phyloP scores from a whole-genome alignment of 345 rosid genomes.

The Iberis pinnata region DNA sequence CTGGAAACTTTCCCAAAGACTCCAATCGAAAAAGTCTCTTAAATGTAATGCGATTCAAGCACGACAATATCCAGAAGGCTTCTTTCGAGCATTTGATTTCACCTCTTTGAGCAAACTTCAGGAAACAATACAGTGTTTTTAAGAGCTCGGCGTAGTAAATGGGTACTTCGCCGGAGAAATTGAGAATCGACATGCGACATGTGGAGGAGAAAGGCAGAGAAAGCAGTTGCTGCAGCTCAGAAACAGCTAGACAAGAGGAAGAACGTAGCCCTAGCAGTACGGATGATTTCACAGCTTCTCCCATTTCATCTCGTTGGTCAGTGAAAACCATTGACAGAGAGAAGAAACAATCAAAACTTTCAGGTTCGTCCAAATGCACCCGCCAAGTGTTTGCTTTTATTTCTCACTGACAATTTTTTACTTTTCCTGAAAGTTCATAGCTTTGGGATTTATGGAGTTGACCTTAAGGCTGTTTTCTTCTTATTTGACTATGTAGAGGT shows the following conservation, averaged over 20 bases:
- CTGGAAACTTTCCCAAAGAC: not conserved
- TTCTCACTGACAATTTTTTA: conserved; percentile 9
- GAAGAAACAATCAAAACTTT: conserved; percentile 36
- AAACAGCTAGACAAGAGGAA: conserved; percentile 63
- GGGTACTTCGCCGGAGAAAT: conserved; percentile 31
- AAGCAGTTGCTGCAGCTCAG: conserved; percentile 61
- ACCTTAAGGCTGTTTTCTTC: conserved; percentile 8
- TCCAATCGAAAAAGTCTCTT: not conserved
- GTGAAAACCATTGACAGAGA: conserved; percentile 34
- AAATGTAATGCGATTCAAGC: conserved; percentile 25
- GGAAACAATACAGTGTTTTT: conserved; percentile 31
- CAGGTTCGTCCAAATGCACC: conserved; percentile 41
- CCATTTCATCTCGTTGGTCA: conserved; percentile 44
- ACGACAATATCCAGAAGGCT: conserved; percentile 20
- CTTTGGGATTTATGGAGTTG: conserved; percentile 3
- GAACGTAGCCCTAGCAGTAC: conserved; percentile 52
- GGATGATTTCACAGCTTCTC: conserved; percentile 56
- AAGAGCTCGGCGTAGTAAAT: conserved; percentile 38
- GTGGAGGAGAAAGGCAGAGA: conserved; percentile 44
- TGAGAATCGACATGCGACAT: conserved; percentile 34
- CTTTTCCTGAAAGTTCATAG: not conserved
- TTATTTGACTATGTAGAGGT: conserved; percentile 43
- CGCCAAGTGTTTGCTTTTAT: conserved; percentile 22
- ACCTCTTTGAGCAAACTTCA: conserved; percentile 39
- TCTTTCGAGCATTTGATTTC: conserved; percentile 26